A percentile compares a stretch with the other conserved stretches of the same genome.
Conservation (phyloP, 2,329 filamentous ascomycete genomes). For the Pseudocercospora fijiensis region DNA sequence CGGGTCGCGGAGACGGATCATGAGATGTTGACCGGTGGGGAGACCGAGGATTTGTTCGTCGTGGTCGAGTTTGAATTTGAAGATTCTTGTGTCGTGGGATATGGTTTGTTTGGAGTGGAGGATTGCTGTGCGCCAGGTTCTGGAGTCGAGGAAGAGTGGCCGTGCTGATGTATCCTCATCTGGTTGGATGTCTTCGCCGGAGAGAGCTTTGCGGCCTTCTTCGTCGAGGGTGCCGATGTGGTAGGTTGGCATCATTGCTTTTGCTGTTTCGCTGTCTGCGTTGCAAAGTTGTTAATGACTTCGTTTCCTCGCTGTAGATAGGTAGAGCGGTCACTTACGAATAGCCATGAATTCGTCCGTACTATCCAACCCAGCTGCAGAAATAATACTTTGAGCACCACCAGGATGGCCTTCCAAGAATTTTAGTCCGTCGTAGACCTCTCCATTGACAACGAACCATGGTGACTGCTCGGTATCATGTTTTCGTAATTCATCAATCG, state of each 20-base stretch:
- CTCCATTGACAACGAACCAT: slow-evolving; percentile 85
- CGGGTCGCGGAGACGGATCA: slow-evolving; percentile 76
- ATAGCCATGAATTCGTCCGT: slow-evolving; percentile 91
- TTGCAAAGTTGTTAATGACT: background rate
- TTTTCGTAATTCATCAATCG: slow-evolving; percentile 67
- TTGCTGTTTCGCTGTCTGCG: slow-evolving; percentile 84
- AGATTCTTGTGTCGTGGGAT: slow-evolving; percentile 76
- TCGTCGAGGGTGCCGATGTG: slow-evolving; percentile 77
- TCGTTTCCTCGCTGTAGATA: background rate
- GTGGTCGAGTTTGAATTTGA: slow-evolving; percentile 76
- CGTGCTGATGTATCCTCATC: slow-evolving; percentile 49
- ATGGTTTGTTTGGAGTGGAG: slow-evolving; percentile 67
- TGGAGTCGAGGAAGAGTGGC: slow-evolving; percentile 67
- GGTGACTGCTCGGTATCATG: slow-evolving; percentile 66
- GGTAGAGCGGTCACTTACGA: slow-evolving; percentile 58
- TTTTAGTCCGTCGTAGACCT: slow-evolving; percentile 81
- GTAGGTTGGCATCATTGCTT: slow-evolving; percentile 81
- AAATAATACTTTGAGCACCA: slow-evolving; percentile 79
- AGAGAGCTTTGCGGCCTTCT: slow-evolving; percentile 54
- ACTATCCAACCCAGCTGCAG: slow-evolving; percentile 76
- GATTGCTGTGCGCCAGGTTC: slow-evolving; percentile 70
- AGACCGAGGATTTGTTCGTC: slow-evolving; percentile 69
- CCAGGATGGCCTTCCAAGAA: slow-evolving; percentile 84
- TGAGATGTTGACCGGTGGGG: slow-evolving; percentile 81
- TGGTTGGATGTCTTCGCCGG: slow-evolving; percentile 44